These are phyloP conservation scores for Lagenidium sp. DNA, from an alignment of 352 stramenopile genomes.

Conservation along the genomic window DNA sequence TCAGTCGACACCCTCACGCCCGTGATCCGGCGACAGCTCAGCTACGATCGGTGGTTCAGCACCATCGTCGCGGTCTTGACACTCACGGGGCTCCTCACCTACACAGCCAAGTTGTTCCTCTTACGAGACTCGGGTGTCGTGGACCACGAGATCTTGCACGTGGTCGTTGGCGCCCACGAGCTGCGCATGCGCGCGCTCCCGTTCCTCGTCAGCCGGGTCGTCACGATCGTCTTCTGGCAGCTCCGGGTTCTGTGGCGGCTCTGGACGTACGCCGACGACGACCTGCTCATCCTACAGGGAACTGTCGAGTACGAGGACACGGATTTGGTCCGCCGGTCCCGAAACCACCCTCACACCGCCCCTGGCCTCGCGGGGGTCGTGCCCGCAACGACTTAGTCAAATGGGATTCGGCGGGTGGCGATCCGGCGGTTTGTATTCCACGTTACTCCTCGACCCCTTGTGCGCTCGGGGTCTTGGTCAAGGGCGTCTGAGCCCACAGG, in stretches of 20 bases:
- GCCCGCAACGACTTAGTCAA: too few relatives aligned
- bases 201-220: constrained; percentile 9
- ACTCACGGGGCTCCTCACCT: background rate
- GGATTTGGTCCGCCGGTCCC: background rate
- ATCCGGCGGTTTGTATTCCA: too few relatives aligned
- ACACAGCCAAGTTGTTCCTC: constrained; percentile 2
- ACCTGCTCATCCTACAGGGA: constrained; percentile 14
- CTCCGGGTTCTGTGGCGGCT: constrained; percentile 11
- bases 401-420: too few relatives aligned
- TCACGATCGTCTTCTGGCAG: constrained; percentile 5
- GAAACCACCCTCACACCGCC: background rate
- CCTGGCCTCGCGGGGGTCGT: background rate
- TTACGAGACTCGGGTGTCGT: constrained; percentile 5
- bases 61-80: background rate
- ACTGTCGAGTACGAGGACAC: constrained; percentile 7
- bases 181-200: constrained; percentile 3
- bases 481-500: constrained; percentile 43
- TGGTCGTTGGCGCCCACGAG: background rate
- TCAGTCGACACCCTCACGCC: constrained; percentile 11
- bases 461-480: background rate
- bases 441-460: too few relatives aligned
- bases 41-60: background rate
- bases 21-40: constrained; percentile 5
- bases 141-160: background rate
- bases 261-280: background rate